Percentiles rank a stretch among this genome's conserved stretches.
phyloP scores from a whole-genome alignment of 768 basidiomycete genomes.

The Dentipellis fragilis region DNA sequence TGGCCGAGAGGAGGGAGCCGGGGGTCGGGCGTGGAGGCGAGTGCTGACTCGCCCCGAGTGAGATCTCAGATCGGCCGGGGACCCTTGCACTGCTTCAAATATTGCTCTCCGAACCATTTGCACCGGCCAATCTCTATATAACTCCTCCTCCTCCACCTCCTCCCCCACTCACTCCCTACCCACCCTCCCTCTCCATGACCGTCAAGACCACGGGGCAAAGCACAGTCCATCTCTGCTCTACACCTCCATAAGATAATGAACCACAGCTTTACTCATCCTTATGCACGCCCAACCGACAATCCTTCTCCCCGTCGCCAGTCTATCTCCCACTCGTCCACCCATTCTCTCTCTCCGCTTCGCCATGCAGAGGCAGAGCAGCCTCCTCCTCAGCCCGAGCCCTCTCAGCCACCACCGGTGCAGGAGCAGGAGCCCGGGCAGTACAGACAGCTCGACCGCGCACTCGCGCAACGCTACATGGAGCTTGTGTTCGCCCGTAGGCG shows the following conservation, averaged over 20 bases:
- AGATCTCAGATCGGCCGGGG: no score
- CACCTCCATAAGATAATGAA: not conserved
- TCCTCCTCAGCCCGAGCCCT: not conserved
- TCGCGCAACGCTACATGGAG: constrained; percentile 9
- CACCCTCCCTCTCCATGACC: not conserved
- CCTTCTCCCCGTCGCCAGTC: no score
- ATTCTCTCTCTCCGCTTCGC: not conserved
- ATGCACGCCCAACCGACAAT: no score
- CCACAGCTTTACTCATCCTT: not conserved
- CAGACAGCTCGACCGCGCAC: constrained; percentile 10
- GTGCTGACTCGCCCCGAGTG: no score
- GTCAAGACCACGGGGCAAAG: not conserved
- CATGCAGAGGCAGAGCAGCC: not conserved
- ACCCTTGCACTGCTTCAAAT: no score
- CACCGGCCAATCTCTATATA: not conserved
- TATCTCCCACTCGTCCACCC: not conserved
- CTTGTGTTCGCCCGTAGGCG: constrained; percentile 12
- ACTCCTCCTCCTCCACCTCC: not conserved
- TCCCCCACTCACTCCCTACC: no score
- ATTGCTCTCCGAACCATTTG: no score
- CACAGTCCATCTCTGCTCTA: not conserved
- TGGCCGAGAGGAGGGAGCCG: no score
- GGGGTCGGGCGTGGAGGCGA: no score
- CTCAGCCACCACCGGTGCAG: not conserved
- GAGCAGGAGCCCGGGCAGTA: not conserved